Conservation (phyloP, 768 basidiomycete species). For the Hericium alpestre region DNA sequence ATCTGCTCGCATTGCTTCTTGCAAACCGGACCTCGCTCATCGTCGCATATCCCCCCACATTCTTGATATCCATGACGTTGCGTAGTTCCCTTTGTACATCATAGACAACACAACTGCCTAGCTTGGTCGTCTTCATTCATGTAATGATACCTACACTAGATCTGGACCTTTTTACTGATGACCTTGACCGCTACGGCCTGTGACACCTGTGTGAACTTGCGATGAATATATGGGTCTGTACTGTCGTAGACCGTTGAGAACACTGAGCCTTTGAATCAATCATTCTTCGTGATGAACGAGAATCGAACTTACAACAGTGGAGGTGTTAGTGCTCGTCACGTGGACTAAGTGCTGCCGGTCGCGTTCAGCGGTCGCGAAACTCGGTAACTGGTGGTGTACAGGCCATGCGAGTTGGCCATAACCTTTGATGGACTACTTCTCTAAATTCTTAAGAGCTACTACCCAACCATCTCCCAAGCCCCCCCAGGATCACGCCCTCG, state of each 20-base stretch:
- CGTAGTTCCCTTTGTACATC: conserved; percentile 1
- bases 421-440: conserved; percentile 68
- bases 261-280: neutral
- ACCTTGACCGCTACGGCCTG: neutral
- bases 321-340: neutral
- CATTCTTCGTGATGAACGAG: too few species aligned
- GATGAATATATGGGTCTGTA: neutral
- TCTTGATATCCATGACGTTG: neutral
- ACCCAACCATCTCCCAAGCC: conserved; percentile 37
- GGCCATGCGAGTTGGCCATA: neutral
- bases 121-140: neutral
- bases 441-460: conserved; percentile 55
- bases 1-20: conserved; percentile 10
- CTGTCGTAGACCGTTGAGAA: neutral
- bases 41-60: neutral
- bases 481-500: conserved; percentile 53
- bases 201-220: neutral
- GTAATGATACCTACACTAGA: conserved; percentile 3
- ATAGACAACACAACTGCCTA: neutral
- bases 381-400: neutral
- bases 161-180: neutral
- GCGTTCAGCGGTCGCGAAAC: neutral
- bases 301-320: too few species aligned
- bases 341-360: neutral
- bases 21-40: conserved; percentile 7